These are phyloP conservation scores for Hansenula sp. DNA, from an alignment of 1,139 yeast species.

Conservation along the genomic window DNA sequence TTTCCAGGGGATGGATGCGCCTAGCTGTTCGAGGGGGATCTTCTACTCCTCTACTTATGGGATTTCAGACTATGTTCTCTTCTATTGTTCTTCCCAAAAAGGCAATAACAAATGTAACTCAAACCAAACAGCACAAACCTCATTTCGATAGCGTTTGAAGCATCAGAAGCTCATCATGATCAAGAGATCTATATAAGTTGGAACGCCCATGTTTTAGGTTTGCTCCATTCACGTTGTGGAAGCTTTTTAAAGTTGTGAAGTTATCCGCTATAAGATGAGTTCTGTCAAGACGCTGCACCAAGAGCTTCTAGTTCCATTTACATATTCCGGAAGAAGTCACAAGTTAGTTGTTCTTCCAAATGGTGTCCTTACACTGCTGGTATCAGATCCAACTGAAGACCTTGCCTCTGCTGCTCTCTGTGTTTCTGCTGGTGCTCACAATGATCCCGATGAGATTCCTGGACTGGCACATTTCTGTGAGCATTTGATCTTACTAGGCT, in stretches of 20 bases:
- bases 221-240: neutral
- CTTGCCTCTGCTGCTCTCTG: slow-evolving; percentile 46
- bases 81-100: slow-evolving; percentile 4
- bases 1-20: no score
- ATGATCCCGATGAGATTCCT: slow-evolving; percentile 49
- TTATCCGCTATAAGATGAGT: slow-evolving; percentile 1
- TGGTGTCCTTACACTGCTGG: slow-evolving; percentile 46
- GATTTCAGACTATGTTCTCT: neutral
- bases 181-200: neutral
- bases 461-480: slow-evolving; percentile 78
- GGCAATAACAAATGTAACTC: slow-evolving; percentile 1
- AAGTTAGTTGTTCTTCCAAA: slow-evolving; percentile 45
- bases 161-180: neutral
- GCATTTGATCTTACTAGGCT: slow-evolving; percentile 60
- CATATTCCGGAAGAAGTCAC: slow-evolving; percentile 33
- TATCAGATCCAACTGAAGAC: slow-evolving; percentile 54
- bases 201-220: neutral
- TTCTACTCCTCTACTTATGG: neutral
- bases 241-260: no score
- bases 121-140: neutral
- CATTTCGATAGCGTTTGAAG: neutral
- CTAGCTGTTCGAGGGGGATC: no score
- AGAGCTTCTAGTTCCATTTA: slow-evolving; percentile 24
- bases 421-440: slow-evolving; percentile 59
- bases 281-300: slow-evolving; percentile 15